Conservation (phyloP, 140 eudicot species). For the Anethum foeniculum region DNA sequence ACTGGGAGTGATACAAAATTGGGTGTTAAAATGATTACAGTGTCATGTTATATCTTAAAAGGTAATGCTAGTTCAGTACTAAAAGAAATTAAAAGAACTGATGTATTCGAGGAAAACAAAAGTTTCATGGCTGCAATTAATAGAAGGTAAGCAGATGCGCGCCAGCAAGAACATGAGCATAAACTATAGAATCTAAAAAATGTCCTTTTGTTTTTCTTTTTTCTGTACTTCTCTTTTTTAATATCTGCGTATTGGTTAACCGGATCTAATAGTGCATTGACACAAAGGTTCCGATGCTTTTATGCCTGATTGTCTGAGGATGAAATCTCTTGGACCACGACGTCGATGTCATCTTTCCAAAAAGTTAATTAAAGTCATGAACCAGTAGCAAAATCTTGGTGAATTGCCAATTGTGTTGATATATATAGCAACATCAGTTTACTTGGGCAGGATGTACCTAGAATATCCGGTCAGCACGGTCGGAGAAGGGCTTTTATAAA, state of each 20-base stretch:
- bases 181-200: slow-evolving; percentile 5
- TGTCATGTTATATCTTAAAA: too few species aligned
- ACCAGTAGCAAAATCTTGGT: neutral
- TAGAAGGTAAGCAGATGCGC: neutral
- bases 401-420: neutral
- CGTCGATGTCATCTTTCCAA: neutral
- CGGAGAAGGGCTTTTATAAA: too few species aligned
- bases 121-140: neutral
- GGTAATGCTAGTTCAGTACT: too few species aligned
- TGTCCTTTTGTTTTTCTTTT: neutral
- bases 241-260: neutral
- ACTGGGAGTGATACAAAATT: too few species aligned
- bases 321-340: neutral
- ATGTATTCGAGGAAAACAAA: neutral
- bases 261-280: neutral
- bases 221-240: neutral
- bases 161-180: neutral
- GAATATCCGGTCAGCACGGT: too few species aligned
- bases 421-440: too few species aligned
- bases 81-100: neutral
- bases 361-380: neutral
- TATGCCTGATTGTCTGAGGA: neutral
- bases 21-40: too few species aligned
- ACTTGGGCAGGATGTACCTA: too few species aligned
- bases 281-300: neutral